Evolutionary conservation across 192 early-diverging fungal species (phyloP), one percentile per base, ranked within the genome.

Genomic region (Chytriomyces sp.): DNA sequence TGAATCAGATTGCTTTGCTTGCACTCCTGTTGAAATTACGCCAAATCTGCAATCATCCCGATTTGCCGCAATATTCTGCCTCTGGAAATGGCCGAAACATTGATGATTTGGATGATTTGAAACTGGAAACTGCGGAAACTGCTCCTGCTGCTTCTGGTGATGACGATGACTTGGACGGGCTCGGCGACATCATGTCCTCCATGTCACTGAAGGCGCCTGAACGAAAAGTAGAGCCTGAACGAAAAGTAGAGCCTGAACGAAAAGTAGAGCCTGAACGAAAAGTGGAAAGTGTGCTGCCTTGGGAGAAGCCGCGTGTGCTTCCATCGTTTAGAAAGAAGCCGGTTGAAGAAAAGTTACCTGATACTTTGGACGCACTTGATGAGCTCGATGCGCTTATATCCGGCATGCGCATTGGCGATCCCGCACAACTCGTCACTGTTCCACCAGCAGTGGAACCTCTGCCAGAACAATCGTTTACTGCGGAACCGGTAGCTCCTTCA

Each of bases 1-100:
- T 69, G 48, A 69, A 57, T 26, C 68, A 45, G 11, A 69, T 69
- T 46, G 68, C 45, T 53, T 6, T 69, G 23, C 50, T 69, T 7
- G 35, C 50, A 48, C 64, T 82, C 16, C 45, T 82, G 47, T 93
- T 96, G 93, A 93, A 94, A 78, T 81, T 95, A 35, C 92, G 94
- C 72, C 95, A 96, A 76, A 87, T 91, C 46, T 96, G 95, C 82
- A 94, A 95, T 77, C 95, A 96, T 79, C 93, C 94, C 9, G 94
- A 91, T 65, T 77, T 96, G 18, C 93, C 94, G 70, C 90, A 91
- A 35, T 91, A 91, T 84, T 93, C 92, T 5, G 53, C 13, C 3
- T 11, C 13, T 20, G 53, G 53, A 11, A 57, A 20, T 20, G 20
- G 53, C 20, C 0, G 53, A 11, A 57, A 57, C 20, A 20, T 11